Evolutionary conservation across 495 filamentous ascomycete species (phyloP), one percentile per base, ranked within the genome.

Genomic region (Glutinoglossum americanum): DNA sequence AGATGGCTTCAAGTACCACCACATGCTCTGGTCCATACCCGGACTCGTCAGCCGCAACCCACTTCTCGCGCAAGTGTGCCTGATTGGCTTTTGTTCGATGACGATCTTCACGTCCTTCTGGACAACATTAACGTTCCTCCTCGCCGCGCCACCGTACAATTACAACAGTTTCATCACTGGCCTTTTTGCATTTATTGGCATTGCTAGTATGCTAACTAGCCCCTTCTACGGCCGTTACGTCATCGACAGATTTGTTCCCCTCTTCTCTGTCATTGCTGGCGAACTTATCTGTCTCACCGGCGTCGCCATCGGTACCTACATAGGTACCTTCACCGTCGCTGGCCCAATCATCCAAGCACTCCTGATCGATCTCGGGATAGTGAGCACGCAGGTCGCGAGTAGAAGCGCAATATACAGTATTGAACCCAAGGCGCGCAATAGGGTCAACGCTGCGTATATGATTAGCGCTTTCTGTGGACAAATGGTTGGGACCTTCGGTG

Each of bases 381-480:
- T 89, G 67, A 83, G 80, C 17, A 72, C 79, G 3, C 83, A 89
- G 67, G 83, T 89, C 32, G 84, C 82, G 3, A 89, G 89, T 61
- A 71, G 87, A 0, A 75, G 73, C 0, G 74, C 79, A 2, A 83
- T 94, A 21, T 92, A 87, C 60, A 70, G 68, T 3, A 77, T 92
- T 17, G 80, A 82, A 57, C 81, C 85, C 1, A 80, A 80, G 60
- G 82, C 80, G 1, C 68, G 83, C 25, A 92, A 89, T 65, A 65
- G 87, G 0, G 74, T 89, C 25, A 94, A 94, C 63, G 92, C 87
- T 1, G 81, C 79, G 2, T 94, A 85, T 63, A 90, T 90, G 86
- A 73, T 89, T 2, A 72, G 73, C 11, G 75, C 75, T 0, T 92
- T 89, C 64, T 76, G 74, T 48, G 86, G 86, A 0, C 86, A 92